Conservation (phyloP, 1,139 yeast species). For the Entelexis sorbosivorans region DNA sequence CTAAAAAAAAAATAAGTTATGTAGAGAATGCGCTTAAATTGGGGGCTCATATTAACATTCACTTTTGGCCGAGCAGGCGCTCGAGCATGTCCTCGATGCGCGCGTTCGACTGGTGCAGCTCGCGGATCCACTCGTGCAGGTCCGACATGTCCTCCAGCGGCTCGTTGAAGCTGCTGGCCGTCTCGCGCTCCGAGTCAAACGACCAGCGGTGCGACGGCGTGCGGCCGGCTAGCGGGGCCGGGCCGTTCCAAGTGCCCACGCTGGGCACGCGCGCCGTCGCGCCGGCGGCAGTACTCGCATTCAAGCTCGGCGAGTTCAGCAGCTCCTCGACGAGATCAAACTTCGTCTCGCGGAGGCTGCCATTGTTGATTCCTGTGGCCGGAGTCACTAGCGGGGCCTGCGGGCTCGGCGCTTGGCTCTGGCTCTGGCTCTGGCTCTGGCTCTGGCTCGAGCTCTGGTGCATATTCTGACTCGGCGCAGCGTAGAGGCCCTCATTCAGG, state of each 20-base stretch:
- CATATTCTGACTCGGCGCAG: no score
- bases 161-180: conserved; percentile 6
- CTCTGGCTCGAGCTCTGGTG: not conserved
- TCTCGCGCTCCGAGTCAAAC: conserved; percentile 12
- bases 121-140: conserved; percentile 13
- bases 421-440: not conserved
- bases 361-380: conserved; percentile 3
- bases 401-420: not conserved
- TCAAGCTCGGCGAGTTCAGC: conserved; percentile 7
- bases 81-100: conserved; percentile 16
- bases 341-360: conserved; percentile 14
- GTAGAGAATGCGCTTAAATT: no score
- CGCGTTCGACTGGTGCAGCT: conserved; percentile 15
- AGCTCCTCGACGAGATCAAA: conserved; percentile 19
- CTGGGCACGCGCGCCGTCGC: not conserved
- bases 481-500: no score
- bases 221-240: not conserved
- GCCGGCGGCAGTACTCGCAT: conserved; percentile 1
- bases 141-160: conserved; percentile 11
- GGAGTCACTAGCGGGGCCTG: not conserved
- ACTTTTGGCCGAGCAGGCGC: conserved; percentile 4
- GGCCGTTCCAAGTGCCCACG: not conserved
- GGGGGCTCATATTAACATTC: no score
- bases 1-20: no score
- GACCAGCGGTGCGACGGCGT: conserved; percentile 12